These are phyloP conservation scores for Oryza glaberrima DNA, from an alignment of 176 grass and related monocot species.

Conservation along the genomic window DNA sequence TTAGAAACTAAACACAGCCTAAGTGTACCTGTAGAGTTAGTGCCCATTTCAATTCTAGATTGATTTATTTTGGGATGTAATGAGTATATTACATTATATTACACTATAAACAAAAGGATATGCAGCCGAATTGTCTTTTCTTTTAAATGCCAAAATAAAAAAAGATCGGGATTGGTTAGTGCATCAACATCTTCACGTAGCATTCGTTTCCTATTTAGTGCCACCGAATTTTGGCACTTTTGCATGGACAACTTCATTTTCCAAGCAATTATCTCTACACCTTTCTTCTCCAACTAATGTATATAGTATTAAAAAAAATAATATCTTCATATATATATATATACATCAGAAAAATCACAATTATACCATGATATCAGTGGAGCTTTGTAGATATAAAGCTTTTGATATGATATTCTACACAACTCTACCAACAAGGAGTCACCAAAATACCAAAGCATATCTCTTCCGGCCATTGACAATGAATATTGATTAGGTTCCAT, in stretches of 20 bases:
- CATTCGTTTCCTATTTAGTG: neutral
- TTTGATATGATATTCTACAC: slow-evolving; percentile 24
- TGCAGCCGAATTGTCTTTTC: too few relatives aligned
- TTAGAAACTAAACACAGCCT: too few relatives aligned
- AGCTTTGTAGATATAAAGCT: slow-evolving; percentile 25
- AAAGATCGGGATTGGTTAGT: neutral
- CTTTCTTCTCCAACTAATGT: neutral
- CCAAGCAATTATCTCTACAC: neutral
- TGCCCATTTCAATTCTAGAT: too few relatives aligned
- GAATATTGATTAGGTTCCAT: neutral
- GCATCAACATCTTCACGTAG: slow-evolving; percentile 35
- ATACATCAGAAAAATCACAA: neutral
- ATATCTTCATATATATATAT: neutral
- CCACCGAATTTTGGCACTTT: neutral
- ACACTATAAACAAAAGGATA: neutral
- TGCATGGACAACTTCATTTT: neutral
- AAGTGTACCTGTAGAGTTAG: too few relatives aligned
- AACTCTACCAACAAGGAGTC: neutral
- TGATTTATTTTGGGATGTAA: too few relatives aligned
- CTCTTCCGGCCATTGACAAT: slow-evolving; percentile 23
- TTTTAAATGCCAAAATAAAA: neutral
- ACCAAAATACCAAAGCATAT: slow-evolving; percentile 9
- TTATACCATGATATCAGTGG: neutral
- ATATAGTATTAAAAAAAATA: neutral
- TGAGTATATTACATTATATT: too few relatives aligned